Percentiles rank a stretch among this genome's conserved stretches.
phyloP scores from a whole-genome alignment of 768 basidiomycete species.

The Basidioascus undulatus region DNA sequence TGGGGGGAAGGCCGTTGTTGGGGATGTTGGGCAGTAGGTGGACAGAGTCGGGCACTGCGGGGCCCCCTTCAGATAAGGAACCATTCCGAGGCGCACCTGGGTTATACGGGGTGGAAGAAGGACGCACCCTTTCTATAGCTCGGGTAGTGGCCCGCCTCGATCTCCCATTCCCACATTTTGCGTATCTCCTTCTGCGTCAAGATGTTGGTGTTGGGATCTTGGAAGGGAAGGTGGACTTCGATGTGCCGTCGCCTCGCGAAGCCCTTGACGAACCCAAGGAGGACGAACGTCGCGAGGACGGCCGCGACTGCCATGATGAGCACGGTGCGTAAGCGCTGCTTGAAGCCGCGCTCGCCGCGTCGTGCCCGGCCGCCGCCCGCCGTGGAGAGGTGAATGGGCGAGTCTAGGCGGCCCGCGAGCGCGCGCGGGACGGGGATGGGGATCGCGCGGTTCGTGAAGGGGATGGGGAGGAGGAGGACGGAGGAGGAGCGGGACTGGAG shows the following conservation, averaged over 20 bases:
- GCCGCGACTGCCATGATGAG: too few relatives aligned
- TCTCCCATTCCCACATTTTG: slow-evolving; percentile 88
- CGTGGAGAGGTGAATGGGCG: slow-evolving; percentile 4
- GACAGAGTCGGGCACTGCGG: slow-evolving; percentile 44
- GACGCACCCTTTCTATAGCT: slow-evolving; percentile 48
- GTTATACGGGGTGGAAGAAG: background rate
- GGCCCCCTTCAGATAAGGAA: background rate
- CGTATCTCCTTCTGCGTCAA: slow-evolving; percentile 38
- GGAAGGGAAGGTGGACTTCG: slow-evolving; percentile 13
- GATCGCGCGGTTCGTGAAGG: background rate
- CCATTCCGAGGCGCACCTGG: background rate
- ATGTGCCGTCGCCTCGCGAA: slow-evolving; percentile 1
- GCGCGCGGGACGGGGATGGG: background rate
- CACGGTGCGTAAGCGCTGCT: too few relatives aligned
- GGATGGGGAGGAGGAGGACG: background rate
- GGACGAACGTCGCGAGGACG: too few relatives aligned
- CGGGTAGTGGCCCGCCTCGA: slow-evolving; percentile 80
- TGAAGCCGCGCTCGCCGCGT: background rate
- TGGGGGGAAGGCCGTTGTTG: slow-evolving; percentile 52
- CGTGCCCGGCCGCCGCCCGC: background rate
- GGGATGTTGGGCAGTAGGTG: slow-evolving; percentile 30
- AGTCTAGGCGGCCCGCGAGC: slow-evolving; percentile 1
- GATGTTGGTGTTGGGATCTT: slow-evolving; percentile 17
- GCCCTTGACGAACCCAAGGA: background rate
- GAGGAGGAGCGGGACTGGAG: background rate